Evolutionary conservation across 495 filamentous ascomycete species (phyloP), one percentile per base, ranked within the genome.

Genomic region (Emericellopsis terricola): DNA sequence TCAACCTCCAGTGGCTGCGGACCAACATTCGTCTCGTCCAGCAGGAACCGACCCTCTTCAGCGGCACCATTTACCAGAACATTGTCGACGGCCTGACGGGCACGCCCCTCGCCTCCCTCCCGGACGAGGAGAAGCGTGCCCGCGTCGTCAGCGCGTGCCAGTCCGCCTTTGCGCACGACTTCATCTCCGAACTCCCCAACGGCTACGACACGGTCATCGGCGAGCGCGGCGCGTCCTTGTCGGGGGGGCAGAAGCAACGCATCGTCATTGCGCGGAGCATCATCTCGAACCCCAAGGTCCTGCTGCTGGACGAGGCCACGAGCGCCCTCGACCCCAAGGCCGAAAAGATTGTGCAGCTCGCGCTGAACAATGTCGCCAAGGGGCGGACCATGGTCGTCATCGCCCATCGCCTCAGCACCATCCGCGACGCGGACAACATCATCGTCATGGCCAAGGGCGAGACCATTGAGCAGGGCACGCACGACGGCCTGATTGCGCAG

Each of bases 341-440:
- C 10, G 89, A 97, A 57, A 83, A 82, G 20, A 80, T 93, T 4
- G 89, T 97, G 0, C 89, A 97, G 55, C 81, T 81, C 27, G 89
- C 89, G 13, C 65, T 97, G 15, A 86, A 94, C 44, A 76, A 68
- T 30, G 89, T 84, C 24, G 70, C 85, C 9, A 66, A 78, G 41
- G 89, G 87, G n/a, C 71, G 89, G 17, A 97, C 89, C 1, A 96
- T 89, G 8, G 92, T 96, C 47, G 78, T 87, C 8, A 96, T 97
- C 47, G 91, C 89, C 17, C 89, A 97, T 52, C 73, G 89, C 33
- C 62, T 97, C 19, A 91, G 82, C 0, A 97, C 89, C 19, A 92
- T 97, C 59, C 87, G 78, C 53, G 69, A 78, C 38, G 87, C 86
- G 0, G 77, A 94, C 49, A 97, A 94, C 48, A 97, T 97, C 39